phyloP scores from a whole-genome alignment of 208 protist species.

The Trypanosoma lewisi region DNA sequence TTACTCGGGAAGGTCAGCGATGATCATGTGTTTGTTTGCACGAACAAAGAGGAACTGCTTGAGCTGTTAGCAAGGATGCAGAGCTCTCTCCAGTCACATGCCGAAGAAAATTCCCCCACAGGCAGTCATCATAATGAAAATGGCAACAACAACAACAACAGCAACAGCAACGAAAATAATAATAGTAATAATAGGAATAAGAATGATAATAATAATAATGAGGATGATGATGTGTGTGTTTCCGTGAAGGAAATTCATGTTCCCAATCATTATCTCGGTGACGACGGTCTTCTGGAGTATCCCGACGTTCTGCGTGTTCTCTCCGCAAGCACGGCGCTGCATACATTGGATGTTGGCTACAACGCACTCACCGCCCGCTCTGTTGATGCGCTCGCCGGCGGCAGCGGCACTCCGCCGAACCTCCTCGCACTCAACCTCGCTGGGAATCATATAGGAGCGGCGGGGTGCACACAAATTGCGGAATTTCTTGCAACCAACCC shows the following conservation, averaged over 20 bases:
- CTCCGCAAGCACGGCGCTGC: constrained; percentile 30
- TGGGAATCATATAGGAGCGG: constrained; percentile 51
- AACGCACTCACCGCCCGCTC: constrained; percentile 38
- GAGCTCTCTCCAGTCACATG: not conserved
- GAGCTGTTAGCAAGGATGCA: constrained; percentile 18
- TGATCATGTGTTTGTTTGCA: constrained; percentile 29
- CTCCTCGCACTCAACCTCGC: constrained; percentile 47
- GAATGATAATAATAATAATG: not conserved
- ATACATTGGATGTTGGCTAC: constrained; percentile 53
- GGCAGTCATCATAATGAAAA: not conserved
- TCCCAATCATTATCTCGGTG: constrained; percentile 46
- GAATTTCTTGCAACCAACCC: constrained; percentile 42
- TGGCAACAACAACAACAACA: not conserved
- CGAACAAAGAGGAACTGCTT: constrained; percentile 30
- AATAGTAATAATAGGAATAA: not conserved
- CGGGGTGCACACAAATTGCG: constrained; percentile 17
- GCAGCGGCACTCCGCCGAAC: constrained; percentile 12
- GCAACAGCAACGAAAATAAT: not conserved
- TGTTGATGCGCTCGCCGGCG: constrained; percentile 31
- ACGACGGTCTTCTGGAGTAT: constrained; percentile 28
- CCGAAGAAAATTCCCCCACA: not conserved
- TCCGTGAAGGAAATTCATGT: constrained; percentile 33
- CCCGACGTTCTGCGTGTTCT: constrained; percentile 31
- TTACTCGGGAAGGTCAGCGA: constrained; percentile 21
- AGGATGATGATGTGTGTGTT: not conserved